Evolutionary conservation across 225 moss, liverwort and hornwort species (phyloP), one percentile per base, ranked within the genome.

Genomic region (Physcomitrellopsis africana): DNA sequence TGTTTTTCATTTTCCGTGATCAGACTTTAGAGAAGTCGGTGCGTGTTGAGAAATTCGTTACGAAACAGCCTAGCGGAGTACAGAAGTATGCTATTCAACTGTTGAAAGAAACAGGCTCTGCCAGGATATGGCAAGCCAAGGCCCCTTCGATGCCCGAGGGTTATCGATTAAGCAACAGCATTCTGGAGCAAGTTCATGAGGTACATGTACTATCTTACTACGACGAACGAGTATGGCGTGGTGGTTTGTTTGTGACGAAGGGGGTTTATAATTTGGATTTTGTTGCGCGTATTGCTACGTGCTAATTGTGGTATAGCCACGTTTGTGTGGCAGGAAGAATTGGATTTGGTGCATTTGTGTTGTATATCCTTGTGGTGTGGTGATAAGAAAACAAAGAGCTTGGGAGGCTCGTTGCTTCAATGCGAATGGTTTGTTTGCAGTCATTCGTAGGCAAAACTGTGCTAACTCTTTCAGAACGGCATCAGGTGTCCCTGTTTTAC

Each of bases 141-240:
- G 81, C 88, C 63, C 94, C 88, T 63, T 47, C 85, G 9, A 94
- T 88, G 63, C 89, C 94, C 53, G 92, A 85, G 65, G 82, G 92
- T 58, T 75, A 65, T 51, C 86, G 86, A 51, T 89, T 91, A 69
- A 76, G 86, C 72, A 87, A 79, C 76, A 87, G 87, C 74, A 54
- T 76, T 64, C 17, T 77, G 46, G 64, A 57, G 1, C 64, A 65
- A 47, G 71, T 65, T 23, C 55, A 46, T 37, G 46, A 77, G 70
- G 77, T 77, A 56, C 10, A 17, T 60, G 60, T 9, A 52, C 42
- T 14, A 26, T 11, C 52, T 12, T 22, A 61, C 24, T 3, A 0
- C 29, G 0, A 54, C 17, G 53, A 24, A 54, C 7, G 51, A 8
- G 68, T 42, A 17, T 19, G 60, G 68, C n/a, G 2, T 7, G 60